Evolutionary conservation across 2,329 filamentous ascomycete genomes (phyloP).

Genomic region (Chlorencoelia australis): DNA sequence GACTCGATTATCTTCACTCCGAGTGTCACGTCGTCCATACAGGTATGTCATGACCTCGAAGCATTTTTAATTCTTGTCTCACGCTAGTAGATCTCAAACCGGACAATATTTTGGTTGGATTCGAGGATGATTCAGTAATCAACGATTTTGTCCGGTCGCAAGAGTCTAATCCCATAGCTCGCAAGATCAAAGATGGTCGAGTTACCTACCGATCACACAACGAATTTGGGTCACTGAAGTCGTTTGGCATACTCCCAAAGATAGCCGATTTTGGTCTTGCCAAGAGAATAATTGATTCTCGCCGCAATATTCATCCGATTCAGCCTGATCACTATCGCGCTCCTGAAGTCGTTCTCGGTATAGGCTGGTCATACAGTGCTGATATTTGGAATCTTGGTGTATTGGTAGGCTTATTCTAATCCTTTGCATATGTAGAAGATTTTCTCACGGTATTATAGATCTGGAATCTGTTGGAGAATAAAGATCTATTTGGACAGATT

Average conservation of each 20-base stretch:
- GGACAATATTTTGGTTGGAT: constrained; percentile 36
- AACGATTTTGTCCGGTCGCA: constrained; percentile 32
- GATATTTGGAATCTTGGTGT: constrained; percentile 31
- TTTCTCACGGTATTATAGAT: no score
- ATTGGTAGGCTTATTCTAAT: no score
- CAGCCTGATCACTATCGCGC: constrained; percentile 28
- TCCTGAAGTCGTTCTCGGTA: constrained; percentile 30
- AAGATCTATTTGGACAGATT: constrained; percentile 5
- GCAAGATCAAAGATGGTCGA: no score
- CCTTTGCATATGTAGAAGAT: no score
- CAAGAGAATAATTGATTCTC: constrained; percentile 2
- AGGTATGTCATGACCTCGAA: no score
- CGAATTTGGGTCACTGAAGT: constrained; percentile 8
- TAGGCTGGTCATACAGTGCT: constrained; percentile 27
- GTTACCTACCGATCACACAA: constrained; percentile 9
- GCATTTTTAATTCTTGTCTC: no score
- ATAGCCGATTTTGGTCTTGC: constrained; percentile 11
- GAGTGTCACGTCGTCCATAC: constrained; percentile 98
- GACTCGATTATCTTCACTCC: constrained; percentile 87
- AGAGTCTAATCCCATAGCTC: constrained; percentile 30
- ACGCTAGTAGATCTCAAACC: constrained; percentile 35
- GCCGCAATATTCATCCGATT: constrained; percentile 7
- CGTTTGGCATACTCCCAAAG: constrained; percentile 5
- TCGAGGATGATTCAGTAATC: constrained; percentile 29
- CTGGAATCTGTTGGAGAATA: constrained; percentile 11